Base-by-base conservation (phyloP, 140 eudicot genomes). In the Artemisia princeps region DNA sequence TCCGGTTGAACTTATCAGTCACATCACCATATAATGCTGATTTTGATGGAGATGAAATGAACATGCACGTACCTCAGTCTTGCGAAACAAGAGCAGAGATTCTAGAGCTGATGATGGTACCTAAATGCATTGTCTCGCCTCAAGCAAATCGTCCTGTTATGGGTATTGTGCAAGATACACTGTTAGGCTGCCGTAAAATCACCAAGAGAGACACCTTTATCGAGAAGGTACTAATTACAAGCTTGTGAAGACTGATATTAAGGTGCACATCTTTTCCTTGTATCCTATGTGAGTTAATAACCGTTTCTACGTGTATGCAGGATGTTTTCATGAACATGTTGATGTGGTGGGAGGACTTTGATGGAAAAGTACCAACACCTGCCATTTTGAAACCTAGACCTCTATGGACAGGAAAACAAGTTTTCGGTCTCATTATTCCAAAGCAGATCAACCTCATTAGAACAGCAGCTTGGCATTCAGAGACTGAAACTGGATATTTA, bases 281-380 rank as follows among this genome's bases (percentile, higher is more conserved):
- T 30, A 30, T 30, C 6, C 40, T 30, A 7, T 2, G 0, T 50
- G 24, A 19, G 16, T 54, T 61, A 48, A 26, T 26, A 26, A 26
- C 33, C 50, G 0, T 45, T 19, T 63, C 13, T 69, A 19, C 33
- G 6, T 13, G 14, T 64, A 37, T 74, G 69, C 77, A 92, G 98
- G 98, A 92, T 77, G 98, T 83, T 4, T 92, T 92, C 64, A 92
- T 92, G 98, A 92, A 92, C 64, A 92, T 83, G 69, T 81, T 92
- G 62, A 87, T 92, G 98, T 92, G 98, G 98, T 87, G 98, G 98
- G 96, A 92, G 65, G 96, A 92, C 82, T 92, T 92, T 76, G 98
- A 92, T 82, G 98, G 95, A 55, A 92, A 88, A 77, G 81, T 92
- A 68, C 98, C 96, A 11, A 87, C 90, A 55, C 98, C 98, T 9